Percentiles rank a stretch among this genome's conserved stretches.
Conservation (phyloP, 495 filamentous ascomycete species). For the Niebla homalea region DNA sequence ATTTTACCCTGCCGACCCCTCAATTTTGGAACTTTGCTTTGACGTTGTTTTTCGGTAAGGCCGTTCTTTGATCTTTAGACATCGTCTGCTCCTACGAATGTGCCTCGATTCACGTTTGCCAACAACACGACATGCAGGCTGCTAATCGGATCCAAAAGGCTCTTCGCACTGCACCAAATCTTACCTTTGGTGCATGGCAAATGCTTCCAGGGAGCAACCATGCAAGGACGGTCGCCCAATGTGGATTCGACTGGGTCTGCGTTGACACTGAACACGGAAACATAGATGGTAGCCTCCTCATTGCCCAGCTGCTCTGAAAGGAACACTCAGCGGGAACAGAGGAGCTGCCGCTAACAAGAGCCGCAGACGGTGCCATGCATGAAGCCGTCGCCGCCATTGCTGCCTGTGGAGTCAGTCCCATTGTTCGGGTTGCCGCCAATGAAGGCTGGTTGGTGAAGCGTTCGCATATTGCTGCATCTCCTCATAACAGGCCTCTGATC, state of each 20-base stretch:
- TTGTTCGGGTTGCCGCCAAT: conserved; percentile 53
- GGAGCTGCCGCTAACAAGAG: conserved; percentile 15
- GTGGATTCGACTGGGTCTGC: conserved; percentile 61
- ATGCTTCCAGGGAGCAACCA: conserved; percentile 63
- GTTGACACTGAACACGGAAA: conserved; percentile 72
- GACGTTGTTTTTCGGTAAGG: no score
- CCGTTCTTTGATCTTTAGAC: no score
- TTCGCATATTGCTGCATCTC: conserved; percentile 23
- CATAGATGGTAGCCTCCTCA: conserved; percentile 46
- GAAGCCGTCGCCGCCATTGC: conserved; percentile 66
- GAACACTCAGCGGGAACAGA: not conserved
- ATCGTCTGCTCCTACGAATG: no score
- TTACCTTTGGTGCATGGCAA: conserved; percentile 58
- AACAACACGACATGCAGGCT: conserved; percentile 36
- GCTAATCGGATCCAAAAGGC: conserved; percentile 50
- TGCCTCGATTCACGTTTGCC: no score
- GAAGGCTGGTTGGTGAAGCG: conserved; percentile 61
- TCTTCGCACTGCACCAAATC: conserved; percentile 38
- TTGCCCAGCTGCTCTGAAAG: no score
- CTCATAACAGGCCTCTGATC: conserved; percentile 7
- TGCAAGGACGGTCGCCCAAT: conserved; percentile 51
- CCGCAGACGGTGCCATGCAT: conserved; percentile 67
- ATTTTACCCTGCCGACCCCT: no score
- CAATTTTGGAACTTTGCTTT: no score
- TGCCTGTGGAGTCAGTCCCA: conserved; percentile 48